Evolutionary conservation across 2,329 filamentous ascomycete genomes (phyloP).

Genomic region (Aaosphaeria arxii): DNA sequence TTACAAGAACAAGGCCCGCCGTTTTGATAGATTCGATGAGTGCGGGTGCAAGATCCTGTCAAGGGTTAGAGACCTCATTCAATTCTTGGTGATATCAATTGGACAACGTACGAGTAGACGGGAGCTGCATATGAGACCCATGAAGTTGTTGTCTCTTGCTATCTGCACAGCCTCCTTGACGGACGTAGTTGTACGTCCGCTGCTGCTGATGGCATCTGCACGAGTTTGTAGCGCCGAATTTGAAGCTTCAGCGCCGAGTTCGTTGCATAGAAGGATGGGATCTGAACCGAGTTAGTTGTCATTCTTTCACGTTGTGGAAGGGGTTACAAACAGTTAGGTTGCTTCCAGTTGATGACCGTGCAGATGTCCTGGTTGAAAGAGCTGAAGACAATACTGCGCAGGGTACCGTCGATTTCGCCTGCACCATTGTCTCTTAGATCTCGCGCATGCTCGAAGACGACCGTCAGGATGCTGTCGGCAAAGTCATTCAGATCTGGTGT

Average conservation of each 20-base stretch:
- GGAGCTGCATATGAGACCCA: slow-evolving; percentile 91
- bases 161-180: slow-evolving; percentile 94
- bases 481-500: slow-evolving; percentile 81
- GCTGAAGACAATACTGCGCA: slow-evolving; percentile 88
- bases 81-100: neutral
- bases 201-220: slow-evolving; percentile 50
- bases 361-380: slow-evolving; percentile 89
- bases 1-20: slow-evolving; percentile 85
- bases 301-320: neutral
- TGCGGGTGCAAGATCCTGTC: slow-evolving; percentile 87
- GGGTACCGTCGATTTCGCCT: slow-evolving; percentile 58
- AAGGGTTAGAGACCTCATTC: slow-evolving; percentile 8
- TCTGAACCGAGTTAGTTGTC: slow-evolving; percentile 45
- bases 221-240: slow-evolving; percentile 25
- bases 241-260: slow-evolving; percentile 66
- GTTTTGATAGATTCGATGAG: slow-evolving; percentile 92
- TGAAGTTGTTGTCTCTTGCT: slow-evolving; percentile 94
- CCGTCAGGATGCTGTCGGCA: slow-evolving; percentile 76
- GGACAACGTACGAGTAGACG: slow-evolving; percentile 70
- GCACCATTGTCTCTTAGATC: slow-evolving; percentile 58
- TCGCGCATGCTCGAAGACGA: slow-evolving; percentile 90
- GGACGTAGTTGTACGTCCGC: slow-evolving; percentile 72
- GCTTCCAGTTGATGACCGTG: slow-evolving; percentile 97
- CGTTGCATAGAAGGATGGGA: slow-evolving; percentile 92
- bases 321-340: slow-evolving; percentile 74